Percentiles rank a stretch among this genome's conserved stretches.
Conservation (phyloP, 352 stramenopile species). For the Pythium sp. region DNA sequence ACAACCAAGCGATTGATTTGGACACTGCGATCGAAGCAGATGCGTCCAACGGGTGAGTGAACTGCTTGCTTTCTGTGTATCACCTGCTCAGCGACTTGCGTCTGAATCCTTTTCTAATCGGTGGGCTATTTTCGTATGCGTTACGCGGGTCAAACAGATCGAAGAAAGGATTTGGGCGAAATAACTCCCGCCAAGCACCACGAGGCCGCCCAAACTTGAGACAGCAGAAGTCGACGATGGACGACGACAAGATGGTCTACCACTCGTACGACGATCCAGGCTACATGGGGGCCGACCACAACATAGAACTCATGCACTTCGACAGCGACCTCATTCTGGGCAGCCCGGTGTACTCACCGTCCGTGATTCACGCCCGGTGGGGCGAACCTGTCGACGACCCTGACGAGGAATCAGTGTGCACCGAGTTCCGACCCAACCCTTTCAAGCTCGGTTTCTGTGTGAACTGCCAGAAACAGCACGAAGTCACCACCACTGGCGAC, state of each 20-base stretch:
- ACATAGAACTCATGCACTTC: conserved; percentile 63
- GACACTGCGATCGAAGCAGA: conserved; percentile 26
- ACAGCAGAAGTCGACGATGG: conserved; percentile 21
- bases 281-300: conserved; percentile 46
- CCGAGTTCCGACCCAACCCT: conserved; percentile 76
- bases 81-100: neutral
- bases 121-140: neutral
- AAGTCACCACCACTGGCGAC: conserved; percentile 67
- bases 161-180: conserved; percentile 10
- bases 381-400: conserved; percentile 79
- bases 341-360: conserved; percentile 69
- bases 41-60: conserved; percentile 15
- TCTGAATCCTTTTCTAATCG: neutral
- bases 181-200: conserved; percentile 10
- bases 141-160: neutral
- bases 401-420: conserved; percentile 78
- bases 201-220: conserved; percentile 30
- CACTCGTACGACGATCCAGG: conserved; percentile 79
- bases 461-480: conserved; percentile 89
- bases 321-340: conserved; percentile 79
- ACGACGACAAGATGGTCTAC: conserved; percentile 50
- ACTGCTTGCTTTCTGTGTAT: conserved; percentile 3
- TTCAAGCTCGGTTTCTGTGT: conserved; percentile 88
- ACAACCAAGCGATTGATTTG: conserved; percentile 22
- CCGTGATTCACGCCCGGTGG: conserved; percentile 84